Percentiles rank a stretch among this genome's conserved stretches.
Conservation (phyloP, 148 eudicot species). For the Rhododendron mucronatum region DNA sequence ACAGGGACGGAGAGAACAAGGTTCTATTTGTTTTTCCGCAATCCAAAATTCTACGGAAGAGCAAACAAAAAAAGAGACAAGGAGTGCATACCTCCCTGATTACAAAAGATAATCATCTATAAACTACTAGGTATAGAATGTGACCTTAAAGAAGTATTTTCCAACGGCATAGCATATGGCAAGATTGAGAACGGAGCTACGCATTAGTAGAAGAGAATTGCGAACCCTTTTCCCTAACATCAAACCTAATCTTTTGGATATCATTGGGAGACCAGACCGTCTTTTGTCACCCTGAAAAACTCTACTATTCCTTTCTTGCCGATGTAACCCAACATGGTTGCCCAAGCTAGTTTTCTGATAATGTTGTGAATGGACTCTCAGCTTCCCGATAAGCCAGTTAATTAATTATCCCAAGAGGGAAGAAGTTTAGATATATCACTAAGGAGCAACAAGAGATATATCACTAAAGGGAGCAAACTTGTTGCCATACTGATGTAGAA, state of each 20-base stretch:
- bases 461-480: no score
- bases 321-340: not conserved
- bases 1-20: conserved; percentile 38
- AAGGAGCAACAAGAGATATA: no score
- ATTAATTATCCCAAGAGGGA: not conserved
- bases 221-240: not conserved
- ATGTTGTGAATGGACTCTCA: not conserved
- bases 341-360: not conserved
- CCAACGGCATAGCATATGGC: not conserved
- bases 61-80: not conserved
- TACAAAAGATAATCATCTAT: not conserved
- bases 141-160: not conserved
- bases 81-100: not conserved
- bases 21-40: conserved; percentile 68
- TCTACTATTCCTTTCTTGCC: not conserved
- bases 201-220: not conserved
- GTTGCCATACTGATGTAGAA: no score
- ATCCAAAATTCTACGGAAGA: conserved; percentile 30
- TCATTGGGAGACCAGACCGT: no score
- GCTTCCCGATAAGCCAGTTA: not conserved
- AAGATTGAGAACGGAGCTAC: not conserved
- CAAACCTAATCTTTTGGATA: not conserved
- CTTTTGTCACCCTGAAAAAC: no score
- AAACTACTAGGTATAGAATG: not conserved
- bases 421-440: no score